Conservation (phyloP, 2,329 filamentous ascomycete genomes). For the Ceratocystis papillata region DNA sequence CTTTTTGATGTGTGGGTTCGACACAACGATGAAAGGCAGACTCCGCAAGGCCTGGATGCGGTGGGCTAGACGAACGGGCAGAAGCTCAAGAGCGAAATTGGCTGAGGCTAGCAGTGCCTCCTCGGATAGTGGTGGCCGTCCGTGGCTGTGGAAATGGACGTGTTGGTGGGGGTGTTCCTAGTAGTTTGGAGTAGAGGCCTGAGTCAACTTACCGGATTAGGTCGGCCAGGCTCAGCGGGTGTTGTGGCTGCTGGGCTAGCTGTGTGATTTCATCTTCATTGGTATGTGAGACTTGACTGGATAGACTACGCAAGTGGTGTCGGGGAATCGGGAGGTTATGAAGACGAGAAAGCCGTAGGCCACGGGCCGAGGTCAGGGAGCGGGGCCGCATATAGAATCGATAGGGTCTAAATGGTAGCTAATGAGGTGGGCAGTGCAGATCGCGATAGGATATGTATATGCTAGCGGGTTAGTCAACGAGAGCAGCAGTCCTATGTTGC, state of each 20-base stretch:
- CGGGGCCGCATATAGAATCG: too few species aligned
- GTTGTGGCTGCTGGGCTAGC: constrained; percentile 66
- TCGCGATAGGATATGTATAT: too few species aligned
- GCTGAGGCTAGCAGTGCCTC: constrained; percentile 76
- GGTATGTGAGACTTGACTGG: constrained; percentile 30
- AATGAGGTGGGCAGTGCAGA: too few species aligned
- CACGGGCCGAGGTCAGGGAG: too few species aligned
- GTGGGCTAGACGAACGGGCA: constrained; percentile 84
- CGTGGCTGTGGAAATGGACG: constrained; percentile 41
- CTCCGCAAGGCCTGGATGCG: constrained; percentile 88
- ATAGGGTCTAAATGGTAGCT: too few species aligned
- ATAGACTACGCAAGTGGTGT: not conserved
- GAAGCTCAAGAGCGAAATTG: constrained; percentile 87
- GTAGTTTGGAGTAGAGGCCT: not conserved
- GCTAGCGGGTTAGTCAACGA: too few species aligned
- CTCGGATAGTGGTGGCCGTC: constrained; percentile 72
- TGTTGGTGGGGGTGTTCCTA: not conserved
- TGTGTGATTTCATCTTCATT: constrained; percentile 67
- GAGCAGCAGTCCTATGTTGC: not conserved
- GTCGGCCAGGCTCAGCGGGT: constrained; percentile 74
- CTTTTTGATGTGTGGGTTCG: constrained; percentile 86
- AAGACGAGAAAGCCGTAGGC: not conserved
- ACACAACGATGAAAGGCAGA: constrained; percentile 92
- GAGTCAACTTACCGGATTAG: constrained; percentile 59
- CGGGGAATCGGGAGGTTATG: not conserved